Percentiles rank a stretch among this genome's conserved stretches.
phyloP scores from a whole-genome alignment of 2,329 filamentous ascomycete species.

The Botryotinia narcissicola region DNA sequence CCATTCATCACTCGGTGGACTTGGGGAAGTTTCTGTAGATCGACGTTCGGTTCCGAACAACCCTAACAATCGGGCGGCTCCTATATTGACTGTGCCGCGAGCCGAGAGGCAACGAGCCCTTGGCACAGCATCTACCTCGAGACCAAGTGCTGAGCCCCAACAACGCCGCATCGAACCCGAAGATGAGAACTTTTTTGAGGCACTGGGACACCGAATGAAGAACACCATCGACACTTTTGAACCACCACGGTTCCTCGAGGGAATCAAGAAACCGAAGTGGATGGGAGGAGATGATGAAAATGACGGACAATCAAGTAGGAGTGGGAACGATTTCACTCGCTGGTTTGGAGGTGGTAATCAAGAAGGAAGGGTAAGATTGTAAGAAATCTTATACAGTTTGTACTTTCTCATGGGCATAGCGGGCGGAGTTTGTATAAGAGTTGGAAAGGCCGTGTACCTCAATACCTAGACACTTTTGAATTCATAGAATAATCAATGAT shows the following conservation, averaged over 20 bases:
- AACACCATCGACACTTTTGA: constrained; percentile 89
- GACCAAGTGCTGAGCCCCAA: constrained; percentile 28
- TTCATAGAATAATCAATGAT: constrained; percentile 16
- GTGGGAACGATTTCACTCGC: constrained; percentile 49
- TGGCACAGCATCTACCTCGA: constrained; percentile 36
- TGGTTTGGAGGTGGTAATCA: constrained; percentile 56
- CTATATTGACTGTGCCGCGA: constrained; percentile 33
- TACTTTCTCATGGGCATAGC: constrained; percentile 33
- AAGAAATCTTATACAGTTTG: constrained; percentile 17
- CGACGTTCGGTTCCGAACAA: constrained; percentile 33
- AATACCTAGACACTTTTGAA: constrained; percentile 20
- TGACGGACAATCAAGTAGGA: constrained; percentile 35
- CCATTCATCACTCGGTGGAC: constrained; percentile 52
- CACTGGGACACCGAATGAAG: constrained; percentile 78
- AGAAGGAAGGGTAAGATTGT: constrained; percentile 38
- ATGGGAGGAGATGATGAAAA: constrained; percentile 60
- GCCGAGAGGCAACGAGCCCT: constrained; percentile 37
- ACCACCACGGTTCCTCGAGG: constrained; percentile 75
- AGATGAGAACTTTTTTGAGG: constrained; percentile 79
- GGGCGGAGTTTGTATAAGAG: constrained; percentile 32
- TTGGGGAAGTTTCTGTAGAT: constrained; percentile 30
- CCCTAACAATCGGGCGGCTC: constrained; percentile 32
- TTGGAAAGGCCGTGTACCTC: constrained; percentile 10
- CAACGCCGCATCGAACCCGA: constrained; percentile 52
- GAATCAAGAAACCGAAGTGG: constrained; percentile 77